Evolutionary conservation across 1,139 yeast genomes (phyloP), one percentile per base, ranked within the genome.

Genomic region (Geotrichum phurueaensis): DNA sequence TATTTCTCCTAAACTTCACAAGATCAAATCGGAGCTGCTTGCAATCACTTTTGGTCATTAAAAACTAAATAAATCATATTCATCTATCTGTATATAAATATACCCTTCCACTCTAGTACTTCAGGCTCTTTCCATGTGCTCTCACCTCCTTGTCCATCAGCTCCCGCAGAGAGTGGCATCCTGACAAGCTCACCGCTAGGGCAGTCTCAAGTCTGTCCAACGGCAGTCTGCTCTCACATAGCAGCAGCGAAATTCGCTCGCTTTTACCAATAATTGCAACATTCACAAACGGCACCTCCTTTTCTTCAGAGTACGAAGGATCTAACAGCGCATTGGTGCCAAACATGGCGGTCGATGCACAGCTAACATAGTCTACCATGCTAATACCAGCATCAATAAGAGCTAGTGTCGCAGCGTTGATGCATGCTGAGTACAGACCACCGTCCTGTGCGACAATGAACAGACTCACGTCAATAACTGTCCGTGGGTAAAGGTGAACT

Each of bases 341-440:
- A 69, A 84, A 86, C 49, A 89, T 75, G 0, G 97, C 98, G 7
- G 92, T 89, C 45, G 87, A 81, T 45, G 90, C 81, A 2, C 96
- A 85, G 58, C 91, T 82, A 15, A 94, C 87, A 70, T 89, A 92
- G 71, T 94, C 98, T 70, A 87, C 87, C 89, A 94, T 87, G 20
- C 97, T 89, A 53, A 94, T 86, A 54, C 99, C 99, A 0, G 98
- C 97, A 75, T 95, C 98, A 54, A 94, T 84, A 57, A 94, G 78
- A 0, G 97, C 98, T 66, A 94, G 76, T 0, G 97, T 89, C 57
- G 89, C 83, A n/a, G 97, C 90, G 71, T 95, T 94, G 56, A 90
- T 80, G 68, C 95, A 83, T 0, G 89, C 81, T 0, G 96, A 84
- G 66, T 94, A 75, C 56, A 92, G 72, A 0, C 97, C 96, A 45